Conservation (phyloP, 2,329 filamentous ascomycete species). For the Colletotrichum sp. region DNA sequence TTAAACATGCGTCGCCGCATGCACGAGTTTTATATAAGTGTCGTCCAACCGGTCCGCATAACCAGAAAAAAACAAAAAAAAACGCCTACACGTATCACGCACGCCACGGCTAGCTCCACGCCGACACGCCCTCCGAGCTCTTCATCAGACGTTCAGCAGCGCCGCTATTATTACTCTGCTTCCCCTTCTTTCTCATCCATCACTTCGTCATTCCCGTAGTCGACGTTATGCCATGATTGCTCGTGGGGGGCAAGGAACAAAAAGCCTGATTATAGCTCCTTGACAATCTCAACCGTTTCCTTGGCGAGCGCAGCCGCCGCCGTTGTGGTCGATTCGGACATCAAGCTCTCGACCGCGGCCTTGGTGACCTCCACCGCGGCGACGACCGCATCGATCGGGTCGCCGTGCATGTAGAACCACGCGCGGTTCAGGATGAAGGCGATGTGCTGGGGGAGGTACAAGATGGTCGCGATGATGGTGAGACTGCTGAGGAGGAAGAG, state of each 20-base stretch:
- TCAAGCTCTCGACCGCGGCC: conserved; percentile 36
- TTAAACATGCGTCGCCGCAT: conserved; percentile 13
- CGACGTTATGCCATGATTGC: not conserved
- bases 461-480: conserved; percentile 81
- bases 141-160: conserved; percentile 12
- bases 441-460: conserved; percentile 94
- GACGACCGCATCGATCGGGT: conserved; percentile 63
- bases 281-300: conserved; percentile 30
- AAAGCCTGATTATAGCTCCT: conserved; percentile 37
- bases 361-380: conserved; percentile 52
- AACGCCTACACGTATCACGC: not conserved
- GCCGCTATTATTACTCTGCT: not conserved
- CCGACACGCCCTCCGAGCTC: conserved; percentile 17
- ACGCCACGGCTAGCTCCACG: not conserved
- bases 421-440: conserved; percentile 80
- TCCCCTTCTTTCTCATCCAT: not conserved
- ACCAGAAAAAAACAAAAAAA: conserved; percentile 7
- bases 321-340: conserved; percentile 8
- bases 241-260: not conserved
- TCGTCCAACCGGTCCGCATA: conserved; percentile 6
- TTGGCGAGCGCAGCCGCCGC: conserved; percentile 17
- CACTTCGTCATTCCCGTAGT: not conserved
- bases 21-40: not conserved
- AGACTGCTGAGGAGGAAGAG: conserved; percentile 88
- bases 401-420: conserved; percentile 94